Conservation (phyloP, 345 rosid genomes). For the Lumnitzera littorea region DNA sequence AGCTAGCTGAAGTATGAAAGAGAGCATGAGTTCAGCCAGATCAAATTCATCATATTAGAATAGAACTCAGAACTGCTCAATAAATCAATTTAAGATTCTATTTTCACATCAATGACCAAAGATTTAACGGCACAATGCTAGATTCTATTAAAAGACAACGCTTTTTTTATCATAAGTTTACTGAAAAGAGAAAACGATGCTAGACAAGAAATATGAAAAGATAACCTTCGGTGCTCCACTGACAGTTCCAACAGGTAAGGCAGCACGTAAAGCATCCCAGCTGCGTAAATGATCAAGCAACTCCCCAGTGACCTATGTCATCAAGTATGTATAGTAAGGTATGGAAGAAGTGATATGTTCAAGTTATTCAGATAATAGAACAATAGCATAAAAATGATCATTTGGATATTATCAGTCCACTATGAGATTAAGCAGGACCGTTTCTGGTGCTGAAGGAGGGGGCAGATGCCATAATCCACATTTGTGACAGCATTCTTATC, state of each 20-base stretch:
- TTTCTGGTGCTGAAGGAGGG: no score
- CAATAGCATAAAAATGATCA: neutral
- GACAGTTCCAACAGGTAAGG: slow-evolving; percentile 92
- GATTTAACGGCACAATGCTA: no score
- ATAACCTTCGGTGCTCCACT: slow-evolving; percentile 96
- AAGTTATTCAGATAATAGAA: neutral
- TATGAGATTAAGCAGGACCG: no score
- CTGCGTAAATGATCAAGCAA: slow-evolving; percentile 61
- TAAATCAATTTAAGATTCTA: no score
- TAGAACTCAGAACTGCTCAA: no score
- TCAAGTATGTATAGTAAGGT: neutral
- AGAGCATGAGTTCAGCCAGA: neutral
- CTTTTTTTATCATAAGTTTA: no score
- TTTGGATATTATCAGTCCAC: no score
- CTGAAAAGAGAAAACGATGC: neutral
- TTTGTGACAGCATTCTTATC: no score
- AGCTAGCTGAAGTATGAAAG: neutral
- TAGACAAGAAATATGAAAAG: neutral
- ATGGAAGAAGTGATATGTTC: neutral
- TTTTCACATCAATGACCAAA: no score
- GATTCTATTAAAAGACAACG: neutral
- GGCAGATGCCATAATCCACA: no score
- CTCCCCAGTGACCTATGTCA: slow-evolving; percentile 71
- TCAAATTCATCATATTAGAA: no score
- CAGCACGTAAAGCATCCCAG: slow-evolving; percentile 92